Evolutionary conservation across 192 early-diverging fungal genomes (phyloP), one percentile per base, ranked within the genome.

Genomic region (Gorgonomyces haynaldii): DNA sequence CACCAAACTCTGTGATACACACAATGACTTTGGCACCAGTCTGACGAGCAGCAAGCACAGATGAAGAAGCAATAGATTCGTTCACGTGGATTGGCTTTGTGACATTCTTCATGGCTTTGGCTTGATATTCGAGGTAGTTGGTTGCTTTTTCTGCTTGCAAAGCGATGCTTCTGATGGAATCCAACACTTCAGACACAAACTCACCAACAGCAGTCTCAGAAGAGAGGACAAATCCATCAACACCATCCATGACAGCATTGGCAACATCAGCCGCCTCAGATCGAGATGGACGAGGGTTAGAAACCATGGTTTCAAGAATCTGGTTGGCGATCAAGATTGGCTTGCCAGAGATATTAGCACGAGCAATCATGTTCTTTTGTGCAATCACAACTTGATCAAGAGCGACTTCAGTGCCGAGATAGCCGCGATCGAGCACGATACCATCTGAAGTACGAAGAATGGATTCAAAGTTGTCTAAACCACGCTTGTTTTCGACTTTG

Each of bases 181-280:
- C 42, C 15, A 78, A 52, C 13, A 61, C 52, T 42, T 75, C 72
- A n/a, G 65, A 47, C 25, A 71, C 62, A 44, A 23, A 56, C 45
- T 50, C 53, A 45, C 75, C 75, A 36, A 78, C 46, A 22, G 75
- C 75, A 2, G 75, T 78, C 52, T 78, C 75, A 28, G 64, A 69
- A 32, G 69, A 72, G 15, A 78, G 65, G 25, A 78, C 69, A 21
- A 78, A 49, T 2, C 75, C 75, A 45, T 78, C 75, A 34, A 62
- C 72, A 15, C 75, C 75, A 38, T 78, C 75, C 64, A 75, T 71
- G 16, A 78, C 75, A 20, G 75, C 72, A 54, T 78, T 78, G 24
- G 72, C 66, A 37, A 23, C 45, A 48, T 54, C 64, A 38, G 65
- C 65, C 12, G 65, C 59, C 39, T 58, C 67, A 21, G 56, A 70